Evolutionary conservation across 2,329 filamentous ascomycete genomes (phyloP).

Genomic region (Neofusicoccum sp.): DNA sequence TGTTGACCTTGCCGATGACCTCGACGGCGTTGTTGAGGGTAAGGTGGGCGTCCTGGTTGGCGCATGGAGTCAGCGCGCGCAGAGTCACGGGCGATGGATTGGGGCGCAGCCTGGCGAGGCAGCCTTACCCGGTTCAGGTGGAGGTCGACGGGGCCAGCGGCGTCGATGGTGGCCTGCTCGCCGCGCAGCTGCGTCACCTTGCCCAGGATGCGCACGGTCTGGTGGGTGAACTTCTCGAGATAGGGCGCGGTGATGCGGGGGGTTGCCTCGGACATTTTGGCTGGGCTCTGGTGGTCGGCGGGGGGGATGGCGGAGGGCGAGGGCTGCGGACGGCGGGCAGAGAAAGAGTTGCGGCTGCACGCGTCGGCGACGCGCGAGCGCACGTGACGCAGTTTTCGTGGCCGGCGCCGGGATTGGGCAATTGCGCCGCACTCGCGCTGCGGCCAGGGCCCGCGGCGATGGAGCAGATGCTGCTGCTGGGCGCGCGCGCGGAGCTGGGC

Average conservation of each 20-base stretch:
- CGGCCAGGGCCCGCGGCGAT: neutral
- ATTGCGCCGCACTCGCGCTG: neutral
- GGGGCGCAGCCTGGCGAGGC: neutral
- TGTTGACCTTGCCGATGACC: slow-evolving; percentile 76
- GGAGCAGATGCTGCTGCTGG: neutral
- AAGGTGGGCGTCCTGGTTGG: slow-evolving; percentile 65
- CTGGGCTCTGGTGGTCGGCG: neutral
- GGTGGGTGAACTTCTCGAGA: slow-evolving; percentile 68
- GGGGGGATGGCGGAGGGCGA: neutral
- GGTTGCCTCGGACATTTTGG: slow-evolving; percentile 66
- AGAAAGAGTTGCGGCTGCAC: neutral
- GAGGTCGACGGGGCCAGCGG: slow-evolving; percentile 71
- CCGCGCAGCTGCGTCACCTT: slow-evolving; percentile 80
- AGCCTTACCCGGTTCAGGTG: slow-evolving; percentile 67
- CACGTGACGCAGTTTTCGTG: slow-evolving; percentile 2
- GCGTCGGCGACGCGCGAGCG: neutral
- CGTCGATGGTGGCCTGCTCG: slow-evolving; percentile 76
- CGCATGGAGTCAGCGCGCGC: neutral
- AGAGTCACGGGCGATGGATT: neutral
- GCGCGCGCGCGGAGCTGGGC: neutral
- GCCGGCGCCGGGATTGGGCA: neutral
- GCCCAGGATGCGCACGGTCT: slow-evolving; percentile 80
- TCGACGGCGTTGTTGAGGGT: slow-evolving; percentile 69
- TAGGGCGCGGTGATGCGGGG: slow-evolving; percentile 81
- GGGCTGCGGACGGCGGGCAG: neutral